These are phyloP conservation scores for Senna siamea DNA, from an alignment of 306 rosid genomes.

Conservation along the genomic window DNA sequence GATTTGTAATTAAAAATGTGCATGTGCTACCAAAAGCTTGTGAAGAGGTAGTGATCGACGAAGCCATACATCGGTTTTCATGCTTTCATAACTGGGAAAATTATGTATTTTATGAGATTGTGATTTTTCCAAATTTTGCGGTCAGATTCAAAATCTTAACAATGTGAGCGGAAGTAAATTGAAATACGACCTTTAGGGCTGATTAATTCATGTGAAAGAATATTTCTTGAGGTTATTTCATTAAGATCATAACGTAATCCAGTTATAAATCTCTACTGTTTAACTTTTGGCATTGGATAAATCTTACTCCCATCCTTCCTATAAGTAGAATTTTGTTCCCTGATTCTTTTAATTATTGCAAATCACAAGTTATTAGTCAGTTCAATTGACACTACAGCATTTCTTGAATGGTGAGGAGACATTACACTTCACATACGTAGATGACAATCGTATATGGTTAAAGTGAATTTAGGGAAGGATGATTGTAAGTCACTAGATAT, in stretches of 20 bases:
- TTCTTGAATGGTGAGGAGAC: neutral
- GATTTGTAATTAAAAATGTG: slow-evolving; percentile 46
- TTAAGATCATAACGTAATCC: neutral
- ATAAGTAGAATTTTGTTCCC: too few species aligned
- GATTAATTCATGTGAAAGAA: slow-evolving; percentile 36
- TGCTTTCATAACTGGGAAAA: slow-evolving; percentile 45
- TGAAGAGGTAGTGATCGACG: slow-evolving; percentile 52
- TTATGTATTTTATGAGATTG: slow-evolving; percentile 58
- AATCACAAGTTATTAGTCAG: neutral
- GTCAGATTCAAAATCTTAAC: slow-evolving; percentile 47
- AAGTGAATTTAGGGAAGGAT: neutral
- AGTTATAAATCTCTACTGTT: slow-evolving; percentile 22
- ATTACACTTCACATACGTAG: neutral
- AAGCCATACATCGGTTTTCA: slow-evolving; percentile 43
- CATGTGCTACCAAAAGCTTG: slow-evolving; percentile 49
- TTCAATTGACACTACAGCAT: neutral
- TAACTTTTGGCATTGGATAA: neutral
- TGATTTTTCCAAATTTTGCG: slow-evolving; percentile 60
- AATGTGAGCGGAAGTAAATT: slow-evolving; percentile 44
- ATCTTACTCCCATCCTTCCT: neutral
- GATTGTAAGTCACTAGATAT: too few species aligned
- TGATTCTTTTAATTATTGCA: neutral
- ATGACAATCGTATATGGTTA: neutral
- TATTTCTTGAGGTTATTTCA: slow-evolving; percentile 35
- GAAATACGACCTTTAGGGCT: slow-evolving; percentile 41